Percentiles rank a stretch among this genome's conserved stretches.
Evolutionary conservation across 2,329 filamentous ascomycete species (phyloP).

Genomic region (Colletotrichum somersetense): DNA sequence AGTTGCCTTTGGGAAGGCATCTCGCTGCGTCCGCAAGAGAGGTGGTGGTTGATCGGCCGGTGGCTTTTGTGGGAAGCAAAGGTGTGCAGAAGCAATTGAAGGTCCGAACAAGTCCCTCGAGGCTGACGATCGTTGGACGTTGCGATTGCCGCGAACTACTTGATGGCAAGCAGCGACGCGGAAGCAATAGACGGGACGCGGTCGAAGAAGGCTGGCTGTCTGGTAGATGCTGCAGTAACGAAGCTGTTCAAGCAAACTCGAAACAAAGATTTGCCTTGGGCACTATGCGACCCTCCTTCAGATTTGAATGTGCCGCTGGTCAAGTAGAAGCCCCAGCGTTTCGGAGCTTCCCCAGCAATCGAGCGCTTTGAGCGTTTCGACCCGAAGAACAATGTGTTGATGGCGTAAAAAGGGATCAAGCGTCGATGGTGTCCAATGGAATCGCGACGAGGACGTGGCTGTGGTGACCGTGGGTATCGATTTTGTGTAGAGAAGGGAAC

Average conservation of each 20-base stretch:
- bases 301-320: constrained; percentile 7
- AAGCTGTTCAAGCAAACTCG: constrained; percentile 3
- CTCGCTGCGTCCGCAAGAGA: constrained; percentile 31
- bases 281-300: constrained; percentile 15
- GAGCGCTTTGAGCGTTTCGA: constrained; percentile 31
- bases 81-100: not conserved
- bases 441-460: constrained; percentile 1
- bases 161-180: constrained; percentile 12
- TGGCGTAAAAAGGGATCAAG: not conserved
- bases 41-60: not conserved
- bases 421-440: not conserved
- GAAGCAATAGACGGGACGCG: constrained; percentile 12
- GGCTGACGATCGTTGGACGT: not conserved
- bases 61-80: not conserved
- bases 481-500: not conserved
- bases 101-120: not conserved
- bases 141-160: constrained; percentile 7
- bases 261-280: constrained; percentile 22
- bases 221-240: constrained; percentile 25
- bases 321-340: constrained; percentile 32
- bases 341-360: constrained; percentile 38
- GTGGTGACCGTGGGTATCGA: not conserved
- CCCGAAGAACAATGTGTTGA: constrained; percentile 6
- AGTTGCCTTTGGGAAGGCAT: constrained; percentile 81
- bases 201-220: constrained; percentile 3